Percentiles rank a stretch among this genome's conserved stretches.
Conservation (phyloP, 441 rosid genomes). For the Populus hybrid region DNA sequence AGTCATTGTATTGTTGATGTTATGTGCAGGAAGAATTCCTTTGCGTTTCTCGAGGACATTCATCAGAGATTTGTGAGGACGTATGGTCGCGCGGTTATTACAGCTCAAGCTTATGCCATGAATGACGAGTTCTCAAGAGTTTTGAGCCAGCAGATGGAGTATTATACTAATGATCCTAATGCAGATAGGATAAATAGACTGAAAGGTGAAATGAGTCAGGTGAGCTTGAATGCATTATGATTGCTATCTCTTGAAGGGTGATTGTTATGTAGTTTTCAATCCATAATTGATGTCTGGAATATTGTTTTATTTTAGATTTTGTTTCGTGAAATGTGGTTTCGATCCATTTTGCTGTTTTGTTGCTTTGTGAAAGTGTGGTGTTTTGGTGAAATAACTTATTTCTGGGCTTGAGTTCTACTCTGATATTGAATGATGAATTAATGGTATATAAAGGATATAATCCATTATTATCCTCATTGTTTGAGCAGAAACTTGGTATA, state of each 20-base stretch:
- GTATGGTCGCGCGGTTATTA: slow-evolving; percentile 69
- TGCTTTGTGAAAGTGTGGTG: neutral
- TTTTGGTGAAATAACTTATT: neutral
- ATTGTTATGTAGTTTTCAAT: neutral
- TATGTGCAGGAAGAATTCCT: slow-evolving; percentile 64
- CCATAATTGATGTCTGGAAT: neutral
- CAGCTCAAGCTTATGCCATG: slow-evolving; percentile 89
- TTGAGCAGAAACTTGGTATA: neutral
- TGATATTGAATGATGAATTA: neutral
- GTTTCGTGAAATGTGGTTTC: neutral
- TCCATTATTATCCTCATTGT: neutral
- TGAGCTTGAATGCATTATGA: slow-evolving; percentile 22
- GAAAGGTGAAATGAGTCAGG: slow-evolving; percentile 95
- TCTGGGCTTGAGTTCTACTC: neutral
- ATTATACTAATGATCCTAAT: slow-evolving; percentile 73
- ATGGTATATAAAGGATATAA: neutral
- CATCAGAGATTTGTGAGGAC: slow-evolving; percentile 89
- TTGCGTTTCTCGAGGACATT: slow-evolving; percentile 88
- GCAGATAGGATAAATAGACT: slow-evolving; percentile 82
- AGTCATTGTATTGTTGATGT: slow-evolving; percentile 4
- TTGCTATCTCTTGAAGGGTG: neutral
- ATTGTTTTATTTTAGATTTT: neutral
- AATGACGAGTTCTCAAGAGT: slow-evolving; percentile 93
- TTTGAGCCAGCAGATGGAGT: slow-evolving; percentile 85
- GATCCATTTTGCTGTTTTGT: neutral